Conservation (phyloP, 306 rosid genomes). For the Vigna trinervia region DNA sequence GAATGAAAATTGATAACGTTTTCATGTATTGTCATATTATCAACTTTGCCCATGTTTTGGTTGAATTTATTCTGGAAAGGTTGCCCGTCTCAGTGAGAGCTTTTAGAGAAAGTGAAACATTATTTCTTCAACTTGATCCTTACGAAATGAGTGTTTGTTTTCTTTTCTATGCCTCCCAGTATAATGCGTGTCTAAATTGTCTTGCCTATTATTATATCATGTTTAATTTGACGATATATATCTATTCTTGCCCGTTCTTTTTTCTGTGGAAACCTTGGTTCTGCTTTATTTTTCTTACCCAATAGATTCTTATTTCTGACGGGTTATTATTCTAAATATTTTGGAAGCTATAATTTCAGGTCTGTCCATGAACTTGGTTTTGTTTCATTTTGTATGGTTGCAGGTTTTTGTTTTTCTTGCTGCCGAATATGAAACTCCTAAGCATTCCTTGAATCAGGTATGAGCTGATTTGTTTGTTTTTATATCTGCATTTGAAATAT, state of each 20-base stretch:
- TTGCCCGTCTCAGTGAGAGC: background rate
- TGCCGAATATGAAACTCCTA: conserved; percentile 81
- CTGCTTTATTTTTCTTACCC: background rate
- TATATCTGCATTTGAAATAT: conserved; percentile 22
- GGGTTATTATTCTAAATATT: background rate
- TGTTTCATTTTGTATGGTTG: conserved; percentile 27
- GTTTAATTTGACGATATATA: conserved; percentile 22
- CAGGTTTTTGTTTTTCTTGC: conserved; percentile 90
- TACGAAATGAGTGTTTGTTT: background rate
- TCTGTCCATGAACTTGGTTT: conserved; percentile 21
- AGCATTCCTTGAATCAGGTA: conserved; percentile 82
- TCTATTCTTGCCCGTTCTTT: conserved; percentile 2
- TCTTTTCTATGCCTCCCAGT: conserved; percentile 1
- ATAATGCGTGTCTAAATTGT: background rate
- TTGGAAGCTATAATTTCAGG: background rate
- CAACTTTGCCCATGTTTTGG: background rate
- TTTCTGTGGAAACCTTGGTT: background rate
- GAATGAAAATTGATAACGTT: background rate
- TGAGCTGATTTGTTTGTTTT: conserved; percentile 13
- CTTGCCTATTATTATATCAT: background rate
- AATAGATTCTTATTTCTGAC: background rate
- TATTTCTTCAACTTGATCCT: background rate
- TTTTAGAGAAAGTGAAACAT: background rate
- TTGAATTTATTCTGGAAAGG: no score
- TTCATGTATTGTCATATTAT: background rate